Evolutionary conservation across 106 monocot genomes (phyloP).

Genomic region (Alisma plantagoaquatica): DNA sequence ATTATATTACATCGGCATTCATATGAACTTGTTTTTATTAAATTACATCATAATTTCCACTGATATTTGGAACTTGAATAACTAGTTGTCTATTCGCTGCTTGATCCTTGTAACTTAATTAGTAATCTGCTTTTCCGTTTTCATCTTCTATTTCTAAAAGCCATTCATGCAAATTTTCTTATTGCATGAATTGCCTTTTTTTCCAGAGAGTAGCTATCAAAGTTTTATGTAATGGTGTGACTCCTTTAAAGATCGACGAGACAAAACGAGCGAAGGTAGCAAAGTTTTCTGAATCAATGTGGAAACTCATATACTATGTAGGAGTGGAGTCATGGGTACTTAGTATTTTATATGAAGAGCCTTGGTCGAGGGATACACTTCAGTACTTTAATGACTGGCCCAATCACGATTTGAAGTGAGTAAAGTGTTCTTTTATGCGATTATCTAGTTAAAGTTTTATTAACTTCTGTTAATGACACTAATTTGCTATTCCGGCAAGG

Average conservation of each 20-base stretch:
- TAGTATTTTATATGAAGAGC: slow-evolving; percentile 42
- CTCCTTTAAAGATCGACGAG: slow-evolving; percentile 26
- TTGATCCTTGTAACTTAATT: no score
- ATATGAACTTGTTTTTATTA: no score
- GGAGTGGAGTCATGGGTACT: slow-evolving; percentile 53
- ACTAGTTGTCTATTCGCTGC: no score
- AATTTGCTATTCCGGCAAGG: no score
- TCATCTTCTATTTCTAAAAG: no score
- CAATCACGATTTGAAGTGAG: slow-evolving; percentile 64
- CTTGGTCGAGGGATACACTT: slow-evolving; percentile 51
- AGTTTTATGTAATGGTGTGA: slow-evolving; percentile 16
- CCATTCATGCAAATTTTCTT: neutral
- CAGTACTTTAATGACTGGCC: slow-evolving; percentile 75
- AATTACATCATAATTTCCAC: no score
- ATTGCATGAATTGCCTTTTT: neutral
- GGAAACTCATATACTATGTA: slow-evolving; percentile 73
- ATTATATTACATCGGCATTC: no score
- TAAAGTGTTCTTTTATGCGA: no score
- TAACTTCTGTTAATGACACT: no score
- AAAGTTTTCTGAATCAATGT: slow-evolving; percentile 74
- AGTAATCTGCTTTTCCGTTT: no score
- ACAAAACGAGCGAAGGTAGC: slow-evolving; percentile 36
- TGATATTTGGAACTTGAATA: no score
- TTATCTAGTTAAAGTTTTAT: no score
- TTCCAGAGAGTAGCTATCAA: slow-evolving; percentile 30